phyloP scores from a whole-genome alignment of 2,329 filamentous ascomycete genomes.

The Alternaria sp. region DNA sequence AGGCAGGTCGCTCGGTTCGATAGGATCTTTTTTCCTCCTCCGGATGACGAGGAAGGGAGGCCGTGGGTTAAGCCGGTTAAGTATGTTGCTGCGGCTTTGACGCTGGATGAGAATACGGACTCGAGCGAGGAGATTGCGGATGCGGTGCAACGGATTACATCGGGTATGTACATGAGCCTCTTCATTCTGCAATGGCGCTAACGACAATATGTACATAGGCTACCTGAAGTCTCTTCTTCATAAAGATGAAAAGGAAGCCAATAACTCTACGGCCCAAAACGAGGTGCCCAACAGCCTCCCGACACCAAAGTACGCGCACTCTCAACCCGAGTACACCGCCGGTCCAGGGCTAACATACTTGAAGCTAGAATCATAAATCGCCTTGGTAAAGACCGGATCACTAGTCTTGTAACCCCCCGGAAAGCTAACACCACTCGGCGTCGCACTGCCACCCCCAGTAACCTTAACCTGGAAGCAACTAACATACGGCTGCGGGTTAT shows the following conservation, averaged over 20 bases:
- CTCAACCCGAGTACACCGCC: conserved; percentile 41
- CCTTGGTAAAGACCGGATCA: conserved; percentile 42
- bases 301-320: background rate
- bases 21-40: background rate
- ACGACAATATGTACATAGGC: background rate
- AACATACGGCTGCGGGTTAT: conserved; percentile 43
- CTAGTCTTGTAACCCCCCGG: conserved; percentile 44
- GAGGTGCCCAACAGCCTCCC: background rate
- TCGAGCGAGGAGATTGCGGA: background rate
- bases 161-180: background rate
- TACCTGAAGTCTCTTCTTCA: background rate
- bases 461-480: conserved; percentile 49
- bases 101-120: background rate
- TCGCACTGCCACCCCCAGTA: conserved; percentile 42
- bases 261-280: background rate
- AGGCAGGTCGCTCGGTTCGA: background rate
- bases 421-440: conserved; percentile 41
- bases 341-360: conserved; percentile 45
- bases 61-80: background rate
- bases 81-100: background rate
- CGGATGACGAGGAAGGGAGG: background rate
- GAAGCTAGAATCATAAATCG: conserved; percentile 43
- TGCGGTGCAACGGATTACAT: background rate
- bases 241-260: background rate
- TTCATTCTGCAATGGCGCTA: background rate